Evolutionary conservation across 768 basidiomycete genomes (phyloP).

Genomic region (Agrocybe praecox): DNA sequence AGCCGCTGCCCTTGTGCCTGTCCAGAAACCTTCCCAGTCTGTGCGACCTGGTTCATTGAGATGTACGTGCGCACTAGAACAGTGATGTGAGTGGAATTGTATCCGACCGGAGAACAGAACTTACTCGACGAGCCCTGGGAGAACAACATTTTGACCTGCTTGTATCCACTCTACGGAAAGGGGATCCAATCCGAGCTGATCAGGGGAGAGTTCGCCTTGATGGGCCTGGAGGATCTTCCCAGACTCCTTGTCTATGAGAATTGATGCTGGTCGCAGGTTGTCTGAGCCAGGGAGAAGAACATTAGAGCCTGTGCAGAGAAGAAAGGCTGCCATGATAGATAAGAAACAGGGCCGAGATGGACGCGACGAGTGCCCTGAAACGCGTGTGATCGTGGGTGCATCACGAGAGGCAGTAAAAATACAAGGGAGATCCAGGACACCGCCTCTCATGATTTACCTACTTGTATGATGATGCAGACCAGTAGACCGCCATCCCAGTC

Average conservation of each 20-base stretch:
- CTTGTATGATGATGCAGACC: background rate
- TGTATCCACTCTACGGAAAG: conserved; percentile 48
- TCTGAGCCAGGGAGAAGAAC: conserved; percentile 57
- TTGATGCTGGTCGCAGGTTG: conserved; percentile 61
- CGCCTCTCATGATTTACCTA: background rate
- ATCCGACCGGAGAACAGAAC: conserved; percentile 22
- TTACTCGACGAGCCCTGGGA: conserved; percentile 85
- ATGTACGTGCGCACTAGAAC: conserved; percentile 90
- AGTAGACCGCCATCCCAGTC: conserved; percentile 9
- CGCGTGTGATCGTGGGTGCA: conserved; percentile 10
- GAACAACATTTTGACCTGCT: conserved; percentile 56
- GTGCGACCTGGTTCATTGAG: conserved; percentile 93
- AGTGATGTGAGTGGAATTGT: conserved; percentile 4
- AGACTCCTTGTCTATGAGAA: conserved; percentile 55
- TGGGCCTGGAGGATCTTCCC: conserved; percentile 64
- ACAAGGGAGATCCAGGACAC: background rate
- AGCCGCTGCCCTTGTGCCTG: conserved; percentile 88
- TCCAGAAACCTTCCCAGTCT: conserved; percentile 93
- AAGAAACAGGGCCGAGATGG: background rate
- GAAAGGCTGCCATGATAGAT: conserved; percentile 22
- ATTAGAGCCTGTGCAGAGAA: conserved; percentile 53
- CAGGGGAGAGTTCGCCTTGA: conserved; percentile 28
- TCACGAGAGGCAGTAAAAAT: background rate
- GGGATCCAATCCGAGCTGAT: conserved; percentile 30
- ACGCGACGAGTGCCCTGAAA: background rate